These are phyloP conservation scores for Juncus effusus DNA, from an alignment of 176 grass and related monocot genomes.

Conservation along the genomic window DNA sequence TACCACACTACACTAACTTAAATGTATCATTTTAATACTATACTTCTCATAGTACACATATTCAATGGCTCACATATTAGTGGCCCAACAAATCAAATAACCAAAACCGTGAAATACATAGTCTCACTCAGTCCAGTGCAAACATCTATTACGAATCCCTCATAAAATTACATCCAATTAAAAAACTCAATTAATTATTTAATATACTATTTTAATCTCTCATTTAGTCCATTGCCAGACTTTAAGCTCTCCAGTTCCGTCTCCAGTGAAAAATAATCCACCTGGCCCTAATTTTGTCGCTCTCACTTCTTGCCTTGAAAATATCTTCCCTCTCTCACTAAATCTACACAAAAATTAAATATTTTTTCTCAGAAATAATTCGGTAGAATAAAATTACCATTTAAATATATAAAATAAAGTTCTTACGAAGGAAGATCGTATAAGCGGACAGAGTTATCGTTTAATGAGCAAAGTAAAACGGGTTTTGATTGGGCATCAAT, in stretches of 20 bases:
- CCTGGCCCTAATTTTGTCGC: conserved; percentile 64
- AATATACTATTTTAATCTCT: background rate
- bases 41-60: no score
- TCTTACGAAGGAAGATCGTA: conserved; percentile 96
- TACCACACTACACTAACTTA: no score
- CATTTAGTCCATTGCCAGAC: conserved; percentile 76
- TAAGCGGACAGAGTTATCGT: conserved; percentile 73
- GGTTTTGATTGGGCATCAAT: conserved; percentile 78
- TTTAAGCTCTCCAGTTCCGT: conserved; percentile 87
- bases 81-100: no score
- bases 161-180: no score
- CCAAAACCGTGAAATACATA: background rate
- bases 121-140: background rate
- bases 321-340: conserved; percentile 77
- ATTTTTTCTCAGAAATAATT: conserved; percentile 5
- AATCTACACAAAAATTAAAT: conserved; percentile 52
- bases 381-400: no score
- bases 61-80: no score
- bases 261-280: conserved; percentile 96
- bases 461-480: conserved; percentile 75
- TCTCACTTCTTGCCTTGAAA: conserved; percentile 76
- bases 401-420: background rate
- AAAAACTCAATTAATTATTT: background rate
- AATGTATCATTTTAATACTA: no score
- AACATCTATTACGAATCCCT: background rate